These are phyloP conservation scores for Salix koriyanagi DNA, from an alignment of 345 rosid genomes.

Conservation along the genomic window DNA sequence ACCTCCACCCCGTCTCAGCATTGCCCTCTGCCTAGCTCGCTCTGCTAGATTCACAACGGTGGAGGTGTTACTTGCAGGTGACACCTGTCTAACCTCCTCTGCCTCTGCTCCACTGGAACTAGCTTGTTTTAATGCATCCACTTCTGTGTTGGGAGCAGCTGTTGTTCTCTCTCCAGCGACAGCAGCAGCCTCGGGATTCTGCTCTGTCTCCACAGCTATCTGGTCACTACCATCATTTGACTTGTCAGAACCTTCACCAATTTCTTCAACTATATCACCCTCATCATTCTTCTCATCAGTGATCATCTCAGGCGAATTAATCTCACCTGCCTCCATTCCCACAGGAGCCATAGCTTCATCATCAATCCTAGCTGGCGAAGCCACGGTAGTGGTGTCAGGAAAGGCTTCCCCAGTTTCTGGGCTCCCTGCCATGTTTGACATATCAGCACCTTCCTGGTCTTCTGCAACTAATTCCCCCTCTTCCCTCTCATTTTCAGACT, in stretches of 20 bases:
- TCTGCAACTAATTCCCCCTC: slow-evolving; percentile 82
- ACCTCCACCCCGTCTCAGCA: slow-evolving; percentile 43
- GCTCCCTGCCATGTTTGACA: slow-evolving; percentile 36
- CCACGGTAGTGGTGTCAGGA: slow-evolving; percentile 50
- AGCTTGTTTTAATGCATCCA: slow-evolving; percentile 26
- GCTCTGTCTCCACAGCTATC: slow-evolving; percentile 33
- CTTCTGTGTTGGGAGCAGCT: slow-evolving; percentile 19
- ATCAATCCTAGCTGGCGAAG: slow-evolving; percentile 62
- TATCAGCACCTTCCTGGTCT: slow-evolving; percentile 45
- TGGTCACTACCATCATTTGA: slow-evolving; percentile 41
- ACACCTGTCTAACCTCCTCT: slow-evolving; percentile 47
- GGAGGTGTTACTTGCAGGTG: slow-evolving; percentile 41
- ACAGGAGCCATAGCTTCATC: slow-evolving; percentile 32
- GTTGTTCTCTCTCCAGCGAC: slow-evolving; percentile 24
- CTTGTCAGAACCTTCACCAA: slow-evolving; percentile 54
- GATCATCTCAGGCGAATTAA: slow-evolving; percentile 34
- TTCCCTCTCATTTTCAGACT: slow-evolving; percentile 67
- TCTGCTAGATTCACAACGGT: slow-evolving; percentile 45
- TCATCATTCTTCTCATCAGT: slow-evolving; percentile 67
- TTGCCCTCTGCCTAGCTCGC: slow-evolving; percentile 54
- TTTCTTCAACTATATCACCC: slow-evolving; percentile 45
- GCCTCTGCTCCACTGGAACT: slow-evolving; percentile 33
- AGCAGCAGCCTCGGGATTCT: slow-evolving; percentile 25
- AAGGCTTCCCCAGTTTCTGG: slow-evolving; percentile 52
- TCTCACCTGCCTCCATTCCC: slow-evolving; percentile 39